Evolutionary conservation across 495 filamentous ascomycete species (phyloP), one percentile per base, ranked within the genome.

Genomic region (Hypoxylon crocopeplum): DNA sequence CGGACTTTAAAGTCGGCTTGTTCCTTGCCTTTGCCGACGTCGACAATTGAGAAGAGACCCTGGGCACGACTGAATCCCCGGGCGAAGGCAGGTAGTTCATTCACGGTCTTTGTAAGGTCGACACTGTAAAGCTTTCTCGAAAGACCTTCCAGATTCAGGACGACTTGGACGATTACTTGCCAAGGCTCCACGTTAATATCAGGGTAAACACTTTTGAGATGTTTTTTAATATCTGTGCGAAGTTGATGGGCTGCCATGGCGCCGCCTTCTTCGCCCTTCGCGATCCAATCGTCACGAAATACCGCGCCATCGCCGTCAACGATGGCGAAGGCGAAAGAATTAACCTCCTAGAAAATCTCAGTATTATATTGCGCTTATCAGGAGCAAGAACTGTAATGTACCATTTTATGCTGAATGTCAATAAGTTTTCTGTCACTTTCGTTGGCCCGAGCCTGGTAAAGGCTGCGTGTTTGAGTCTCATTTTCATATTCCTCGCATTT

Each of bases 261-360:
- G 24, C 85, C 86, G 16, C 86, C 85, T n/a, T 82, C 80, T 21
- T 70, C 73, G 3, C 81, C 79, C 11, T 75, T 71, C 11, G 66
- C 69, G 15, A 87, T 64, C 12, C 84, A 74, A 29, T 79, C 71
- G 32, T 87, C 83, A 19, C 80, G 76, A 71, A 88, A 88, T 24
- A 84, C 69, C 63, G 86, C 87, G 3, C 81, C 82, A 67, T 87
- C 83, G 24, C 84, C 84, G 55, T 88, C 85, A 17, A 88, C 70
- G 5, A 88, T 70, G 7, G 86, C 81, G 13, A 85, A 73, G 0
- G 82, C 80, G 52, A 85, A 87, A 2, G 85, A 79, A 59, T 83
- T 86, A 45, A 45, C 41, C 10, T 58, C 60, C 60, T 64, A 40
- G 6, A 7, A 8, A n/a, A 17, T 1, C 13, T 58, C 25, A 64